phyloP scores from a whole-genome alignment of 345 rosid genomes.

The Durio zibethinus region DNA sequence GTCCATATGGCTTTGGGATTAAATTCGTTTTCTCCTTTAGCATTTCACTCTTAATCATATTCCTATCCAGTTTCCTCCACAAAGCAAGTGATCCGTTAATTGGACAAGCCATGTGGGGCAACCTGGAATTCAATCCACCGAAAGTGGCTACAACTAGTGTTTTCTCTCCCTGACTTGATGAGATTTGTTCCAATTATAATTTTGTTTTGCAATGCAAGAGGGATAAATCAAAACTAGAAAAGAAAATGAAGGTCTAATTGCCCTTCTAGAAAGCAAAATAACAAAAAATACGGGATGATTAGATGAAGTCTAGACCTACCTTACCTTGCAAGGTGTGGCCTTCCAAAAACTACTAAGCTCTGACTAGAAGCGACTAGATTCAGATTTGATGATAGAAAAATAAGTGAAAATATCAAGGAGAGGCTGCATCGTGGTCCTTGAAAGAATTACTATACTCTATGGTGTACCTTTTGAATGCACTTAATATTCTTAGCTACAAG shows the following conservation, averaged over 20 bases:
- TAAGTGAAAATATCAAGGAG: no score
- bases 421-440: not conserved
- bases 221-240: not conserved
- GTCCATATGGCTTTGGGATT: not conserved
- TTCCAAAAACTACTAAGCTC: not conserved
- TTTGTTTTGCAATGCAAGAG: not conserved
- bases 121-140: constrained; percentile 11
- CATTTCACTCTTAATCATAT: not conserved
- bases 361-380: no score
- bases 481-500: not conserved
- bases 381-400: no score
- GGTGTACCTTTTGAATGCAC: not conserved
- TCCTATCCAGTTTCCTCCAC: not conserved
- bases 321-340: not conserved
- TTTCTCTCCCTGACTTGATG: constrained; percentile 1
- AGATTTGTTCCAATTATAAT: not conserved
- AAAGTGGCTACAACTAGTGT: constrained; percentile 15
- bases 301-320: not conserved
- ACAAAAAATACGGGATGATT: not conserved
- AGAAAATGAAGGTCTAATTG: not conserved
- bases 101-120: constrained; percentile 18
- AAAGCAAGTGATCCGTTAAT: not conserved
- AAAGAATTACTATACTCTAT: no score
- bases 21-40: not conserved
- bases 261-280: not conserved